These are phyloP conservation scores for Begonia peltatifolia DNA, from an alignment of 306 rosid genomes.

Conservation along the genomic window DNA sequence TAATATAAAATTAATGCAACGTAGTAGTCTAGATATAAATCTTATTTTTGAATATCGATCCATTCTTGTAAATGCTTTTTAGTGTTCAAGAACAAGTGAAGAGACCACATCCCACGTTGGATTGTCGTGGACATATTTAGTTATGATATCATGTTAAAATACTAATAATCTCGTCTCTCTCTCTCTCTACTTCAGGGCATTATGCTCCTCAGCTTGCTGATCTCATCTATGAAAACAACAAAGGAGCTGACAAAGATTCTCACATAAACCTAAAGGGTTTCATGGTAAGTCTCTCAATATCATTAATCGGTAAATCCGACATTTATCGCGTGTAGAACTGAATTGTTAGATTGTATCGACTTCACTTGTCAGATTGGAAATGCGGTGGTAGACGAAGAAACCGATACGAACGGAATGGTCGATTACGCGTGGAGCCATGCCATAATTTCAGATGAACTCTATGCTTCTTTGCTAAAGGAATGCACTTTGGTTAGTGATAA, in stretches of 20 bases:
- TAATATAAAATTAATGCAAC: too few relatives aligned
- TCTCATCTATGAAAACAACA: conserved; percentile 36
- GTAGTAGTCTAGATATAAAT: too few relatives aligned
- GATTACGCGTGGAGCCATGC: conserved; percentile 60
- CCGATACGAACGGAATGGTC: conserved; percentile 30
- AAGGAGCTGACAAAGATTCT: conserved; percentile 12
- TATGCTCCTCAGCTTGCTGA: conserved; percentile 74
- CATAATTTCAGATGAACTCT: conserved; percentile 30
- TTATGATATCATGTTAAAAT: background rate
- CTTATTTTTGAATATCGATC: too few relatives aligned
- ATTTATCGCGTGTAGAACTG: background rate
- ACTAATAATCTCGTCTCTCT: too few relatives aligned
- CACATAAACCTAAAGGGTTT: conserved; percentile 54
- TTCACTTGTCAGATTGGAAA: conserved; percentile 44
- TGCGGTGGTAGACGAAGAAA: conserved; percentile 27
- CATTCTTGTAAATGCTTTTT: too few relatives aligned
- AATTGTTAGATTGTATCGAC: background rate
- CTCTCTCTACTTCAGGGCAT: conserved; percentile 36
- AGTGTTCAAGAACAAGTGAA: too few relatives aligned
- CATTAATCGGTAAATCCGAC: background rate
- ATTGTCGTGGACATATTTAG: too few relatives aligned
- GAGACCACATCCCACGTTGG: too few relatives aligned
- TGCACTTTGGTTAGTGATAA: conserved; percentile 20
- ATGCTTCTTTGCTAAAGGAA: conserved; percentile 11
- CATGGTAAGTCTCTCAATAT: conserved; percentile 26